Evolutionary conservation across 1,284 basidiomycete genomes (phyloP), one percentile per base, ranked within the genome.

Genomic region (Wolfiporia cocos): DNA sequence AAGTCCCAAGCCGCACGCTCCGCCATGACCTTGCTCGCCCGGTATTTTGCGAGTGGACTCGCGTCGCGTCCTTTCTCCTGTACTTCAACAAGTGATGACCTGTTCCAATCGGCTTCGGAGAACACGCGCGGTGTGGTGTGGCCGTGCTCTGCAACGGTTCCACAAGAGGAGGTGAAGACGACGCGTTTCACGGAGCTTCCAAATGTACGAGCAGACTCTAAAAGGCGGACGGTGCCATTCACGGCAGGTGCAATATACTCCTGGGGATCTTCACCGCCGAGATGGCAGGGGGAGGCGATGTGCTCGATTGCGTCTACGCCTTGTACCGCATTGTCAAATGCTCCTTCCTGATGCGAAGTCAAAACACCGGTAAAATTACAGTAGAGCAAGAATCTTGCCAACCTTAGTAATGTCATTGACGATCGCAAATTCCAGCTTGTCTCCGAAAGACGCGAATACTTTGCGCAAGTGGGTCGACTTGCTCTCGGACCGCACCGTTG

Each of bases 1-100:
- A 81, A 81, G 33, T 74, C 66, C 77, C 76, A 81, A 3, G 74
- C 74, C 15, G 70, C 70, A 50, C 59, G 65, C 57, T 91, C 87
- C 3, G 86, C 84, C 2, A 89, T 65, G 4, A 74, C 77, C 68
- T 91, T 89, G 20, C 72, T 75, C 18, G 71, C 74, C 37, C 67
- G 61, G 56, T 85, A 85, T 53, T 75, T 78, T 31, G 61, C 55
- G 4, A 59, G 46, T 3, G 51, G 53, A 1, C 61, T 40, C 1
- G 78, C 74, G 12, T 71, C 65, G 17, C 57, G 58, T 4, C 81
- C 79, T 39, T 74, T 68, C 52, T 74, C 63, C 52, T 74, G 68
- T 18, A 81, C 65, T 34, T 71, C 63, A 18, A 68, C 59, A 17
- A 75, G 59, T 5, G 72, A 67, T 32, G 69, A 65, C 10, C 74